phyloP scores from a whole-genome alignment of 768 basidiomycete species.

The Boletus edulis region DNA sequence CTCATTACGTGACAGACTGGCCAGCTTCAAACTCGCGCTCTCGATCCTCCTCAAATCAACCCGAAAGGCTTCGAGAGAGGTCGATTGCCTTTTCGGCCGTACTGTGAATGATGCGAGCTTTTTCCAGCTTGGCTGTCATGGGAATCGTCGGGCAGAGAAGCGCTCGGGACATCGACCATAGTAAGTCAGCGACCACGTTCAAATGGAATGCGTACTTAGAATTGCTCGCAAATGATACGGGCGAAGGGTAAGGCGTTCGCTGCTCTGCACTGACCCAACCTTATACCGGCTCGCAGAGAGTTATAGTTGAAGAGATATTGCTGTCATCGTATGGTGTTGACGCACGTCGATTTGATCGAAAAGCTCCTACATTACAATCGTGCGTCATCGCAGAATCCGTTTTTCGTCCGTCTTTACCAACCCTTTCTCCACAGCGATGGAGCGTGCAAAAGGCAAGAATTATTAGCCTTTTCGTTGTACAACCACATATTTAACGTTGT shows the following conservation, averaged over 20 bases:
- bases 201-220: slow-evolving; percentile 91
- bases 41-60: too few species aligned
- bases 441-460: slow-evolving; percentile 31
- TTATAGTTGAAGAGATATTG: slow-evolving; percentile 92
- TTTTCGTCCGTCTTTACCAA: not conserved
- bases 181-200: slow-evolving; percentile 7
- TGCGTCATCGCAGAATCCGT: slow-evolving; percentile 39
- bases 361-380: slow-evolving; percentile 96
- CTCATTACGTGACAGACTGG: too few species aligned
- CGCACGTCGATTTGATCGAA: slow-evolving; percentile 97
- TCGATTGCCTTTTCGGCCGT: too few species aligned
- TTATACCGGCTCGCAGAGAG: slow-evolving; percentile 49
- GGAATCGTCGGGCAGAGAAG: too few species aligned
- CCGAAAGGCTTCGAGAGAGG: too few species aligned
- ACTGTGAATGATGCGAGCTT: too few species aligned
- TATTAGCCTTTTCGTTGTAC: slow-evolving; percentile 6
- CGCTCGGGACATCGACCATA: too few species aligned
- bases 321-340: slow-evolving; percentile 95
- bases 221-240: slow-evolving; percentile 73
- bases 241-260: slow-evolving; percentile 70
- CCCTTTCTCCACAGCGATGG: slow-evolving; percentile 27
- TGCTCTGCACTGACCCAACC: not conserved
- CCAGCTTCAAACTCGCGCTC: too few species aligned
- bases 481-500: not conserved
- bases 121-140: too few species aligned